Percentiles rank a stretch among this genome's conserved stretches.
These are phyloP conservation scores for Talaromyces trachyspermus DNA, from an alignment of 495 filamentous ascomycete genomes.

Conservation along the genomic window DNA sequence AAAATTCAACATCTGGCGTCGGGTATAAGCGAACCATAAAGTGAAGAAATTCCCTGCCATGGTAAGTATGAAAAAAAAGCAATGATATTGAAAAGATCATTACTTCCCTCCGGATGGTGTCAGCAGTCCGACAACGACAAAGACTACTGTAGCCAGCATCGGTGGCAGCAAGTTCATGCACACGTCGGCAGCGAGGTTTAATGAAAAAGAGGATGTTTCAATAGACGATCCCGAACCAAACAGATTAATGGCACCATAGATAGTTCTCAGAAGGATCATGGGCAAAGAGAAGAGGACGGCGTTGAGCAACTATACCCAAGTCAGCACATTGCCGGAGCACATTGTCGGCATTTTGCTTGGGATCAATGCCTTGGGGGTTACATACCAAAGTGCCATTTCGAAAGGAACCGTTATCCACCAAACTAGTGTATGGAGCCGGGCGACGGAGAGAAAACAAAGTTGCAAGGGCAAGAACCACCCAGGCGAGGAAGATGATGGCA, in stretches of 20 bases:
- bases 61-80: too few species aligned
- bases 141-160: constrained; percentile 19
- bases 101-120: too few species aligned
- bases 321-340: too few species aligned
- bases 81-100: too few species aligned
- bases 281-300: constrained; percentile 21
- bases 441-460: constrained; percentile 15
- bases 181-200: constrained; percentile 17
- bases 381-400: constrained; percentile 14
- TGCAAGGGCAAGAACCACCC: constrained; percentile 21
- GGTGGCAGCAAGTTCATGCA: constrained; percentile 24
- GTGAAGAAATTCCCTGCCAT: too few species aligned
- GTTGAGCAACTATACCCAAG: constrained; percentile 16
- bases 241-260: constrained; percentile 16
- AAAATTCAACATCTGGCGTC: too few species aligned
- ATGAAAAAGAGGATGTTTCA: constrained; percentile 12
- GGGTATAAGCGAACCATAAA: too few species aligned
- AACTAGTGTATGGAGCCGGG: background rate
- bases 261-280: constrained; percentile 19
- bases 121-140: constrained; percentile 20
- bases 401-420: constrained; percentile 7
- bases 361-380: too few species aligned
- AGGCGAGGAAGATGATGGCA: constrained; percentile 23
- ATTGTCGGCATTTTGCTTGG: too few species aligned
- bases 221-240: constrained; percentile 18